Percentiles rank a stretch among this genome's conserved stretches.
These are phyloP conservation scores for Penicillium sp. DNA, from an alignment of 2,329 filamentous ascomycete species.

Conservation along the genomic window DNA sequence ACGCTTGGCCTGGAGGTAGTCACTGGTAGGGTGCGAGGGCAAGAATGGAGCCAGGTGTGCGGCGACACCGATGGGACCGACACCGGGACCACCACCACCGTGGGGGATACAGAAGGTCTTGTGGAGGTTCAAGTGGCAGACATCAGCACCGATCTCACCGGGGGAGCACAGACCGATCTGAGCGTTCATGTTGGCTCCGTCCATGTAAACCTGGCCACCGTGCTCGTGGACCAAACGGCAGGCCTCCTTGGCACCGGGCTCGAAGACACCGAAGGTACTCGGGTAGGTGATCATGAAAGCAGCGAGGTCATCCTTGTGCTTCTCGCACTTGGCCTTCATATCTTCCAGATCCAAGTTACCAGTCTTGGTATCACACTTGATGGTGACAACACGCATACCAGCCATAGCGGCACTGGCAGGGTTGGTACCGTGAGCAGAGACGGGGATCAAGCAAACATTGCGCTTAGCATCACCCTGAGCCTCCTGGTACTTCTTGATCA, in stretches of 20 bases:
- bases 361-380: conserved; percentile 85
- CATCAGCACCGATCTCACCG: conserved; percentile 91
- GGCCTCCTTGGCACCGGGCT: conserved; percentile 81
- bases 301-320: conserved; percentile 79
- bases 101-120: conserved; percentile 99
- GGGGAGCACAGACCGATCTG: conserved; percentile 95
- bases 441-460: conserved; percentile 90
- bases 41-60: conserved; percentile 74
- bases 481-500: conserved; percentile 83
- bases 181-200: conserved; percentile 97
- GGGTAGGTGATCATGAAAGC: conserved; percentile 98
- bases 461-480: conserved; percentile 64
- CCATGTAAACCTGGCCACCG: conserved; percentile 97
- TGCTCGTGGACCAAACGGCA: conserved; percentile 83
- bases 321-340: conserved; percentile 82
- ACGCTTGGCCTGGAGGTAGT: conserved; percentile 44
- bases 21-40: conserved; percentile 66
- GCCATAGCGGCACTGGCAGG: conserved; percentile 94
- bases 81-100: conserved; percentile 88
- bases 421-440: conserved; percentile 94
- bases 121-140: conserved; percentile 96
- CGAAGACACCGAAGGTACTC: conserved; percentile 91
- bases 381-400: conserved; percentile 86
- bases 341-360: conserved; percentile 89
- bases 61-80: conserved; percentile 91